Base-by-base conservation (phyloP, 2,329 filamentous ascomycete species). In the Penicillium sp. region DNA sequence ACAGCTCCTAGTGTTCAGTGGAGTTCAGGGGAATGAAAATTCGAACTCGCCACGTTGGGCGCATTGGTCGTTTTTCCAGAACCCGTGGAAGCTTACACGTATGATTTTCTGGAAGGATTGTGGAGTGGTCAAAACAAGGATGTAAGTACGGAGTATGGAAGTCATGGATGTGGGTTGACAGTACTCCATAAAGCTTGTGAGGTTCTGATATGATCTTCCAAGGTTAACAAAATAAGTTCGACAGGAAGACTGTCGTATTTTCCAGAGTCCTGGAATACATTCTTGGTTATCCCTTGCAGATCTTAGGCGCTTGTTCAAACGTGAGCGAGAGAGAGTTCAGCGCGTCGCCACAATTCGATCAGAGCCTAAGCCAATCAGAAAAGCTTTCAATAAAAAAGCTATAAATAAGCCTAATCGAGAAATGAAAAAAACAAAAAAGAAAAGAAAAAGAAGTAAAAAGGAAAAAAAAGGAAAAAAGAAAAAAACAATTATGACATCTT, bases 401-500 rank as follows among this genome's bases (percentile, higher is more conserved):
- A 2, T 0, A 1, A 26, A 29, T 13, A 48, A 52, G 1, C 13
- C 43, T 1, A 32, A 51, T 47, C 6, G 1, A 13, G 49, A 23
- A 36, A 51, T n/a, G 26, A 4, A 35, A 35, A 39, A 8, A 35
- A 23, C 8, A 51, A 46, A 46, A 50, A 34, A 1, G 19, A 32
- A 26, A 19, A 18, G 19, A 32, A n/a, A 23, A 27, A 11, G 10
- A n/a, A 13, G 16, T 10, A 13, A 39, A 23, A n/a, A 7, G 7
- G 16, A 11, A 8, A 27, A 32, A n/a, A 10, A 36, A 19, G 16
- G 5, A 26, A 46, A 39, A 32, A 46, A 16, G 1, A 32, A 39
- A 51, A 51, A 30, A 19, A 10, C 16, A 40, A 52, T 35, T 41
- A 52, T 52, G 50, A 53, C 46, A 53, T 53, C 51, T 53, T 53